Base-by-base conservation (phyloP, 2,329 filamentous ascomycete genomes). In the Achaetomium macrosporum region DNA sequence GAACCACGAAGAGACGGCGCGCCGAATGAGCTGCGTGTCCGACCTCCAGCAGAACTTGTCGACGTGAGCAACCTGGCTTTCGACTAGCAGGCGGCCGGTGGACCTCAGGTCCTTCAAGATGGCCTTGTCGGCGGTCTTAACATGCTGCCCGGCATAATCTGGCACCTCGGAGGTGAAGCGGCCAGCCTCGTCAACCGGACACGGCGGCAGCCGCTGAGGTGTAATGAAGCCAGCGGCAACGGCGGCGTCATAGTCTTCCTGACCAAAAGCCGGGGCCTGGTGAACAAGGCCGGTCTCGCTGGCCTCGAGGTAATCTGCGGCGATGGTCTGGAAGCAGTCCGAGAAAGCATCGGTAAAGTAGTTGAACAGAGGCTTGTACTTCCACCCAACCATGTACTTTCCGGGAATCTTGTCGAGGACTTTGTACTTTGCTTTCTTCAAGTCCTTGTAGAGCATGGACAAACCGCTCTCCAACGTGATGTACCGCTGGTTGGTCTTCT, bases 1-100 rank as follows among this genome's bases (percentile, higher is more conserved):
- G 68, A 96, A 96, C 91, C 91, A 96, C 1, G 90, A 89, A 8
- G 91, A 88, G n/a, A 96, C 89, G 19, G 91, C 90, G 58, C 88
- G 83, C 71, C 95, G 93, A 62, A 96, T 96, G 57, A 96, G 78
- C 31, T 90, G 91, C 0, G 90, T 96, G 67, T 96, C 91, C 15
- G 90, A 95, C 56, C 91, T 83, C 73, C 87, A 90, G 70, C 92
- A 96, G 80, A 92, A 91, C 16, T 90, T 90, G 69, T 96, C 95
- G 63, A 88, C 91, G 74, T 96, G 91, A 65, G 80, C 88, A 57
- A 95, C 80, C 69, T 95, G 88, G 45, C 88, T 88, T 59, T 95
- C 90, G 35, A 90, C 86, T 36, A 96, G 78, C 47, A 96, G 68
- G 50, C 90, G 83, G 12, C 87, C 88, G 17, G 77, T 81, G 20